A percentile compares a stretch with the other conserved stretches of the same genome.
Conservation (phyloP, 306 rosid species). For the Hippophae tibetana region DNA sequence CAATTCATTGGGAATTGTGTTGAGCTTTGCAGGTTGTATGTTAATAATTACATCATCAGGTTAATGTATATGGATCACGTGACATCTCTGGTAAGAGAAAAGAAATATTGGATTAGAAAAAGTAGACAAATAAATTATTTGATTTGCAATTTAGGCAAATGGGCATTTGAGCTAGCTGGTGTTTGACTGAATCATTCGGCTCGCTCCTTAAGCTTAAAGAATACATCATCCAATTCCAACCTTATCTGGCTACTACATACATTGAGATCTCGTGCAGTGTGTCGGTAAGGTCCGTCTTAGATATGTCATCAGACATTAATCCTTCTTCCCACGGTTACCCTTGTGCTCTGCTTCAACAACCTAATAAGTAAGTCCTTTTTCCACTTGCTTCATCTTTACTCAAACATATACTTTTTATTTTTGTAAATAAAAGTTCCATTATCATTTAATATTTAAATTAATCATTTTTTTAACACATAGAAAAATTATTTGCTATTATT, state of each 20-base stretch:
- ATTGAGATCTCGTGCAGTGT: constrained; percentile 35
- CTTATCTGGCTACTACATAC: not conserved
- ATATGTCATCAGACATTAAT: constrained; percentile 3
- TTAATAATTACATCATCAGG: constrained; percentile 16
- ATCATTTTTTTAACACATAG: no score
- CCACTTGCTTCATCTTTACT: not conserved
- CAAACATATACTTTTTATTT: no score
- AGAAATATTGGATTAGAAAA: not conserved
- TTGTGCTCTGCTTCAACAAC: not conserved
- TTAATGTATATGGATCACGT: constrained; percentile 20
- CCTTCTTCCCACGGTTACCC: constrained; percentile 2
- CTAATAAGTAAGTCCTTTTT: not conserved
- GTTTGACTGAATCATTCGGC: constrained; percentile 26
- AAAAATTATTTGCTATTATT: no score
- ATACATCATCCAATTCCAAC: constrained; percentile 30
- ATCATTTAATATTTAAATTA: no score
- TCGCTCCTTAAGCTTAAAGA: constrained; percentile 19
- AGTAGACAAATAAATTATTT: no score
- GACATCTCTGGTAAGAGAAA: not conserved
- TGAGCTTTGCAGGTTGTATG: constrained; percentile 15
- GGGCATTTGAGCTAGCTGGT: constrained; percentile 6
- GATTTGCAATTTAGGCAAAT: constrained; percentile 5
- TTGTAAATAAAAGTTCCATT: no score
- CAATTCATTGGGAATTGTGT: not conserved
- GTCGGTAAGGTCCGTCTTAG: constrained; percentile 7